A percentile compares a stretch with the other conserved stretches of the same genome.
phyloP scores from a whole-genome alignment of 2,329 filamentous ascomycete genomes.

The Botryosphaeria agaves region DNA sequence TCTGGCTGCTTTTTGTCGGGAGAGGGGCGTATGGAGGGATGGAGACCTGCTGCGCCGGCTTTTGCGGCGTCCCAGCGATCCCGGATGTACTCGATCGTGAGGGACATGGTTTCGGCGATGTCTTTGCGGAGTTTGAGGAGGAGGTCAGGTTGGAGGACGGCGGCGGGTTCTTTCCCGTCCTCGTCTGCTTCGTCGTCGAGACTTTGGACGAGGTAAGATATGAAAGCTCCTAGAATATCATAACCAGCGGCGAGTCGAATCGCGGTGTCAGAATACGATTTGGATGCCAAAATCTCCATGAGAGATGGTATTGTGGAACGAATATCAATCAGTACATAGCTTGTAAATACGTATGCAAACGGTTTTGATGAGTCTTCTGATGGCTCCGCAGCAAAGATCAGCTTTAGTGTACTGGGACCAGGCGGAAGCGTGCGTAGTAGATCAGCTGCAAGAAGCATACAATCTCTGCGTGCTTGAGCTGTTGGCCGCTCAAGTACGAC shows the following conservation, averaged over 20 bases:
- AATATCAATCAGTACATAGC: slow-evolving; percentile 48
- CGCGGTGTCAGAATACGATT: slow-evolving; percentile 33
- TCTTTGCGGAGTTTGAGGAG: slow-evolving; percentile 43
- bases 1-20: slow-evolving; percentile 22
- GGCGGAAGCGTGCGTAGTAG: slow-evolving; percentile 31
- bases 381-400: no score
- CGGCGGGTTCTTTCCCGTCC: not conserved
- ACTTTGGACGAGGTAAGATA: slow-evolving; percentile 9
- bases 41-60: slow-evolving; percentile 39
- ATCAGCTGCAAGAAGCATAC: slow-evolving; percentile 14
- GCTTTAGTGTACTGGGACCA: not conserved
- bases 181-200: not conserved
- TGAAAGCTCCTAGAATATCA: slow-evolving; percentile 38
- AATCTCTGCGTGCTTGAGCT: slow-evolving; percentile 9
- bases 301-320: slow-evolving; percentile 44
- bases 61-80: slow-evolving; percentile 48
- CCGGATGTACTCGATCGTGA: slow-evolving; percentile 47
- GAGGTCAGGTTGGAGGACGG: slow-evolving; percentile 10
- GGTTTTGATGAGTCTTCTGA: slow-evolving; percentile 28
- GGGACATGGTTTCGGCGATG: slow-evolving; percentile 45
- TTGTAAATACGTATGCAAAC: slow-evolving; percentile 45
- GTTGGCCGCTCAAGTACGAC: not conserved
- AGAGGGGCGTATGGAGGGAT: slow-evolving; percentile 10
- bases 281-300: slow-evolving; percentile 38
- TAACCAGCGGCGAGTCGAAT: slow-evolving; percentile 41